A percentile compares a stretch with the other conserved stretches of the same genome.
These are phyloP conservation scores for Shiraia sp. DNA, from an alignment of 2,329 filamentous ascomycete species.

Conservation along the genomic window DNA sequence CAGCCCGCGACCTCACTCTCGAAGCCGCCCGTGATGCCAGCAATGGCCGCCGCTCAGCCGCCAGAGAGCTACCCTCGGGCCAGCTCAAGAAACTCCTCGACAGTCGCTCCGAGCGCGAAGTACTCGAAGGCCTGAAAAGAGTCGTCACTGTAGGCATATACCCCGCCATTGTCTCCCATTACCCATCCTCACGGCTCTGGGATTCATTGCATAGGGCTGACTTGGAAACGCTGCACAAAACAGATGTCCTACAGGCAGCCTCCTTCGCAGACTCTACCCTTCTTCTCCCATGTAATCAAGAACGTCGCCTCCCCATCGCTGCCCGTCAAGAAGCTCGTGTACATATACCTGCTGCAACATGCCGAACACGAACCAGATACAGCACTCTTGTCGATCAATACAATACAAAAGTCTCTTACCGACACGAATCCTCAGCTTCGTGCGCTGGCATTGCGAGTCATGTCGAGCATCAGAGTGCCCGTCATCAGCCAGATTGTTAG, in stretches of 20 bases:
- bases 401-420: conserved; percentile 95
- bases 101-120: conserved; percentile 88
- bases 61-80: conserved; percentile 70
- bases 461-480: conserved; percentile 96
- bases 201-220: conserved; percentile 10
- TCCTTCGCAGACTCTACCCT: conserved; percentile 68
- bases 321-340: conserved; percentile 96
- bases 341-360: conserved; percentile 96
- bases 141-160: conserved; percentile 74
- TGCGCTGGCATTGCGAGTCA: conserved; percentile 89
- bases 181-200: conserved; percentile 1
- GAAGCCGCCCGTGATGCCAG: conserved; percentile 92
- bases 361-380: conserved; percentile 96
- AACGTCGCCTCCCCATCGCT: conserved; percentile 93
- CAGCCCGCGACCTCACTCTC: conserved; percentile 94
- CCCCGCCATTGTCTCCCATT: conserved; percentile 13
- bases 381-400: conserved; percentile 94
- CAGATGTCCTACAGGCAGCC: conserved; percentile 97
- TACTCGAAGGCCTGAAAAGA: conserved; percentile 86
- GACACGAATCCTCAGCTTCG: conserved; percentile 89
- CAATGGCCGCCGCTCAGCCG: conserved; percentile 56
- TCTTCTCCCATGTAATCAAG: conserved; percentile 98
- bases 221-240: conserved; percentile 18
- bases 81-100: conserved; percentile 96
- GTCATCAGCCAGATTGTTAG: conserved; percentile 98